These are phyloP conservation scores for Lycium barbarum DNA, from an alignment of 257 asterid genomes.

Conservation along the genomic window DNA sequence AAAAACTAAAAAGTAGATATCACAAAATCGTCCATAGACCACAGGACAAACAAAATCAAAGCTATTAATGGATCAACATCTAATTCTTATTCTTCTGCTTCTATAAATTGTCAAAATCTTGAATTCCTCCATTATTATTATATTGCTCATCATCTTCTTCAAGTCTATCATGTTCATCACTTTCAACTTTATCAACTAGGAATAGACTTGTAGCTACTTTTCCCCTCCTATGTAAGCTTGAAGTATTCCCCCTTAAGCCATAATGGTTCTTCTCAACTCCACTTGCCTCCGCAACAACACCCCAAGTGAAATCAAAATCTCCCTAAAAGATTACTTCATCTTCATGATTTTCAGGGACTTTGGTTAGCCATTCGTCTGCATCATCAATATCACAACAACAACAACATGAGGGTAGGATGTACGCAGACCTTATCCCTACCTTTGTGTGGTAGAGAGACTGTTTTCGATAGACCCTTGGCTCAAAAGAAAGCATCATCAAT, in stretches of 20 bases:
- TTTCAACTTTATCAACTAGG: constrained; percentile 13
- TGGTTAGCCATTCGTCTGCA: not conserved
- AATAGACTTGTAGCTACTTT: not conserved
- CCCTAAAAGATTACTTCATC: not conserved
- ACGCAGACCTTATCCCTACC: too few relatives aligned
- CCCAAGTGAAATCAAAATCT: not conserved
- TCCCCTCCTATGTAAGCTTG: not conserved
- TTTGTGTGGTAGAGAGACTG: too few relatives aligned
- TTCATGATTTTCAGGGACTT: not conserved
- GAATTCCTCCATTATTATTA: not conserved
- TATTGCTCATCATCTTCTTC: not conserved
- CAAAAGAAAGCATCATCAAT: not conserved
- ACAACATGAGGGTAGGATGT: too few relatives aligned
- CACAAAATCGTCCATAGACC: not conserved
- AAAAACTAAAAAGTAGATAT: not conserved
- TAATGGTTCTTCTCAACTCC: not conserved
- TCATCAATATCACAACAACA: too few relatives aligned
- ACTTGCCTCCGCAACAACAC: not conserved
- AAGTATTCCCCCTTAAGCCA: not conserved
- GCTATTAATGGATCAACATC: not conserved
- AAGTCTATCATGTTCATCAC: not conserved
- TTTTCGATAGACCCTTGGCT: too few relatives aligned
- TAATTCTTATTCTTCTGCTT: not conserved
- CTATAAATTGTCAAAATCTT: not conserved
- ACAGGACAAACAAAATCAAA: not conserved